A percentile compares a stretch with the other conserved stretches of the same genome.
phyloP scores from a whole-genome alignment of 2,329 filamentous ascomycete species.

The Ophiostoma quercus region DNA sequence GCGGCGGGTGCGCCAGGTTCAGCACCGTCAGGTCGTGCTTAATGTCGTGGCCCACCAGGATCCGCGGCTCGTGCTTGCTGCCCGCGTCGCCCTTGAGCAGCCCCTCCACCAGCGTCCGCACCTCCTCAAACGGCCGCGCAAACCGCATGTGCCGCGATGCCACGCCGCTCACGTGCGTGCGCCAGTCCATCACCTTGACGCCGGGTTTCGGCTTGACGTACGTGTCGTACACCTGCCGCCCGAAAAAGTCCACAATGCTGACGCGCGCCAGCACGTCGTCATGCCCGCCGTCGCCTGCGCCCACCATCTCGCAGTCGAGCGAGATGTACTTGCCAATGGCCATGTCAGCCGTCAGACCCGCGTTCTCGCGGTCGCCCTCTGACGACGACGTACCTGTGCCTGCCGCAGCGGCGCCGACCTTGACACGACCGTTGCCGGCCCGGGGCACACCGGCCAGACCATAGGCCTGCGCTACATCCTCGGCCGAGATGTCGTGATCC shows the following conservation, averaged over 20 bases:
- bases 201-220: conserved; percentile 74
- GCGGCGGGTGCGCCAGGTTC: conserved; percentile 69
- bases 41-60: conserved; percentile 79
- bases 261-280: conserved; percentile 78
- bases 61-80: conserved; percentile 38
- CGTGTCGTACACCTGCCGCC: conserved; percentile 87
- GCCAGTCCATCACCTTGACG: conserved; percentile 80
- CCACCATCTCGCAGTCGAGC: conserved; percentile 98
- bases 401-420: conserved; percentile 10
- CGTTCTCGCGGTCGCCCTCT: conserved; percentile 51
- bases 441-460: conserved; percentile 42
- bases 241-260: conserved; percentile 90
- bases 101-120: conserved; percentile 64
- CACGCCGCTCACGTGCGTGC: conserved; percentile 81
- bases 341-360: conserved; percentile 55
- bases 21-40: conserved; percentile 73
- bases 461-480: conserved; percentile 59
- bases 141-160: conserved; percentile 64
- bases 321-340: conserved; percentile 85
- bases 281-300: conserved; percentile 64
- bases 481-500: conserved; percentile 56
- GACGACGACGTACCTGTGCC: conserved; percentile 35
- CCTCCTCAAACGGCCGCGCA: conserved; percentile 67
- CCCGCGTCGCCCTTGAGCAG: conserved; percentile 53
- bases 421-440: neutral